These are phyloP conservation scores for Mycena amicta DNA, from an alignment of 768 basidiomycete genomes.

Conservation along the genomic window DNA sequence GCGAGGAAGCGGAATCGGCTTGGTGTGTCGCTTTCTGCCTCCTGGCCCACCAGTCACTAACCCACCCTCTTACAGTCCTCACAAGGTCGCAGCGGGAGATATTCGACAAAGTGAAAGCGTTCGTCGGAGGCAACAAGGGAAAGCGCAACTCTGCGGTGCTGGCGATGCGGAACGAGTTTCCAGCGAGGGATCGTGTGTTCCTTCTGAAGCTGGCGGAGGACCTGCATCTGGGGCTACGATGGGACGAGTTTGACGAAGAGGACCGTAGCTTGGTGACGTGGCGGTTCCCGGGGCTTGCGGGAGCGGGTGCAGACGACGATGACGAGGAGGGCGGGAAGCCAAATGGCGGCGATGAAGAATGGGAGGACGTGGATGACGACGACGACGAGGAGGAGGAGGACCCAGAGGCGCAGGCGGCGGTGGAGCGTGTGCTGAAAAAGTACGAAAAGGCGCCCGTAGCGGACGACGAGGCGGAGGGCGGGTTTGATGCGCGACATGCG, in stretches of 20 bases:
- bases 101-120: slow-evolving; percentile 76
- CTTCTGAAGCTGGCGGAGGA: slow-evolving; percentile 75
- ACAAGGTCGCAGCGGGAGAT: slow-evolving; percentile 75
- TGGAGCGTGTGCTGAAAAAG: slow-evolving; percentile 83
- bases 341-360: slow-evolving; percentile 35
- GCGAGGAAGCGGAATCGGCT: slow-evolving; percentile 60
- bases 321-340: slow-evolving; percentile 29
- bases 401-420: slow-evolving; percentile 69
- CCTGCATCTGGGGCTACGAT: slow-evolving; percentile 76
- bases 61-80: slow-evolving; percentile 49
- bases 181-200: slow-evolving; percentile 80
- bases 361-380: slow-evolving; percentile 55
- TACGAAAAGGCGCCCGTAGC: slow-evolving; percentile 83
- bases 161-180: slow-evolving; percentile 75
- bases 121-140: slow-evolving; percentile 56
- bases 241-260: slow-evolving; percentile 91
- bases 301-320: neutral
- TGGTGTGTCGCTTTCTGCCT: slow-evolving; percentile 46
- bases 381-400: slow-evolving; percentile 61
- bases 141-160: slow-evolving; percentile 48
- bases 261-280: slow-evolving; percentile 77
- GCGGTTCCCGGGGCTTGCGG: slow-evolving; percentile 51
- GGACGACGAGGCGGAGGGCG: slow-evolving; percentile 70
- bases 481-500: slow-evolving; percentile 81
- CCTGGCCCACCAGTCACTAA: too few relatives aligned